Conservation (phyloP, 148 eudicot species). For the Cornus suecica region DNA sequence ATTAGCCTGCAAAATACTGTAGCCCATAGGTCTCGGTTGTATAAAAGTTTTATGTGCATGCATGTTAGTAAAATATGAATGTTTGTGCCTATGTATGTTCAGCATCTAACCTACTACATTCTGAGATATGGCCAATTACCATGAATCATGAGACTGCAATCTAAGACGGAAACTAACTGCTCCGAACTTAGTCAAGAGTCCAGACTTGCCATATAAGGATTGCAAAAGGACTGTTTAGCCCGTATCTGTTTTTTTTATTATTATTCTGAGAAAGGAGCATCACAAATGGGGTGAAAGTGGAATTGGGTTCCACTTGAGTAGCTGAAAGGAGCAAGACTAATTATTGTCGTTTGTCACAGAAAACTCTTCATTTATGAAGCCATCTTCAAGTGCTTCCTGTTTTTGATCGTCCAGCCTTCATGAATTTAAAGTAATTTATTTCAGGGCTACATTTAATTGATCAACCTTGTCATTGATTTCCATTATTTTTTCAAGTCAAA, state of each 20-base stretch:
- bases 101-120: too few species aligned
- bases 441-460: not conserved
- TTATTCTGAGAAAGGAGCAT: not conserved
- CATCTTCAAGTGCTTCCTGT: not conserved
- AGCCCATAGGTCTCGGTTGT: not conserved
- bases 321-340: not conserved
- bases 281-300: not conserved
- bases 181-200: too few species aligned
- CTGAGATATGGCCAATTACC: too few species aligned
- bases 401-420: too few species aligned
- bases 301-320: not conserved
- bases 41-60: not conserved
- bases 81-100: not conserved
- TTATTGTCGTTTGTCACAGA: not conserved
- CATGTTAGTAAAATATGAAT: not conserved
- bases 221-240: not conserved
- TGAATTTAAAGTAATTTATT: not conserved
- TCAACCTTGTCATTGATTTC: not conserved
- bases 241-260: not conserved
- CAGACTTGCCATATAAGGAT: not conserved
- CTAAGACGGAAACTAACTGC: too few species aligned
- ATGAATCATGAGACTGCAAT: too few species aligned
- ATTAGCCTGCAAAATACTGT: not conserved
- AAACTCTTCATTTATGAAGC: not conserved
- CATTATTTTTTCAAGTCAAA: not conserved